Base-by-base conservation (phyloP, 1,284 basidiomycete genomes). In the Mycosarcoma mackinlayi region DNA sequence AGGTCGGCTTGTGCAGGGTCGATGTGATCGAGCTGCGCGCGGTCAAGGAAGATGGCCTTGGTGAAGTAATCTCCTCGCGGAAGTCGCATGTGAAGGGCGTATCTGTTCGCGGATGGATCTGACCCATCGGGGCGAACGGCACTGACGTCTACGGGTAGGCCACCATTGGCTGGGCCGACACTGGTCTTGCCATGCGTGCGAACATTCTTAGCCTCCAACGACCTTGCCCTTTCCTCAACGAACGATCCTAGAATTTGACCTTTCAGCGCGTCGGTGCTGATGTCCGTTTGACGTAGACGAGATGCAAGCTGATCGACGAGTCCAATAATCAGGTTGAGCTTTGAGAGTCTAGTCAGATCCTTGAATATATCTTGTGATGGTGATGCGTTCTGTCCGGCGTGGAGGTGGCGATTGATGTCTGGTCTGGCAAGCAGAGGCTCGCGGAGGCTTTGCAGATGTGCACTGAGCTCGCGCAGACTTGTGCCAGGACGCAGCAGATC, bases 31-130 rank as follows among this genome's bases (percentile, higher is more conserved):
- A 66, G 55, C 37, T 69, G 45, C 1, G 28, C 38, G 6, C 47
- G 48, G 21, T 50, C 46, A 10, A 79, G 63, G 4, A 52, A 21
- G 33, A 71, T 60, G n/a, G 78, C 77, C 39, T 72, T 77, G 30
- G 79, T 75, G 53, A 79, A 81, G 46, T 78, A 81, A 52, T 81
- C 78, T 24, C 78, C 75, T 14, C 58, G 51, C 5, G 79, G 75
- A 18, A 81, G 64, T 11, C 61, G 73, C 77, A 80, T 81, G 42
- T 81, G 79, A 56, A 81, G 54, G 11, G 78, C 78, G 41, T 73
- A 78, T 33, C 65, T 57, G 47, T 31, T 63, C 7, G 55, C 25
- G 3, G 59, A 25, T 5, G 48, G 33, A n/a, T 53, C 39, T n/a
- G 58, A 61, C 23, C 27, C 14, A 11, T 24, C 16, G 8, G 39